Evolutionary conservation across 75 land plant genomes (phyloP).

Genomic region (Picea sitchensis): DNA sequence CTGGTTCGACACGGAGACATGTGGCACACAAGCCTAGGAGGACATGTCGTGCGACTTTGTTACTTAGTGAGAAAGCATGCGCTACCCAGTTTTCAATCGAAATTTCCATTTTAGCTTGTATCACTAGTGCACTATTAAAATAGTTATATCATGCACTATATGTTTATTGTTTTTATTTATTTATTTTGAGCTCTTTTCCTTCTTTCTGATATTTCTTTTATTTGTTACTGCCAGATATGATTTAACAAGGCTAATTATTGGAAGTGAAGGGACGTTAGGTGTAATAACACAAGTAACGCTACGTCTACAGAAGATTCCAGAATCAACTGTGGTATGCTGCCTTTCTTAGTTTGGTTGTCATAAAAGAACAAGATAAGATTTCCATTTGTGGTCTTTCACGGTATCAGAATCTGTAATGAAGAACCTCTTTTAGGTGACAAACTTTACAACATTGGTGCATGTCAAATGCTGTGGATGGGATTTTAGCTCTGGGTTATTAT

Average conservation of each 20-base stretch:
- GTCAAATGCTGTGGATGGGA: not conserved
- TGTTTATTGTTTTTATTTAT: not conserved
- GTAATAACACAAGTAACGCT: slow-evolving; percentile 94
- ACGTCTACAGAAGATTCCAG: slow-evolving; percentile 87
- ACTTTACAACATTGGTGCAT: not conserved
- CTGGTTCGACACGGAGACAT: too few relatives aligned
- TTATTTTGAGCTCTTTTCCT: not conserved
- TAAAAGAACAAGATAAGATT: slow-evolving; percentile 1
- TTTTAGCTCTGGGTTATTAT: not conserved
- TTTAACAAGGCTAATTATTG: slow-evolving; percentile 89
- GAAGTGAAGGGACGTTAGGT: slow-evolving; percentile 99
- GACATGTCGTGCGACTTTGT: too few relatives aligned
- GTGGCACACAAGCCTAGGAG: too few relatives aligned
- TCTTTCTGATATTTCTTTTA: not conserved
- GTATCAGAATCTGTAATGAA: not conserved
- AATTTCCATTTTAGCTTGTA: not conserved
- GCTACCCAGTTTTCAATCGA: not conserved
- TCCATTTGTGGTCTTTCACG: not conserved
- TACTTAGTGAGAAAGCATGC: not conserved
- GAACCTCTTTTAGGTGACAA: not conserved
- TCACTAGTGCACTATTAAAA: not conserved
- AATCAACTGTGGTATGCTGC: slow-evolving; percentile 73
- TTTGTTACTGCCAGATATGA: slow-evolving; percentile 67
- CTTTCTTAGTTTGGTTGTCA: not conserved
- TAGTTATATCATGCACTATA: not conserved